phyloP scores from a whole-genome alignment of 768 basidiomycete genomes.

The Boletus subcaerulescens region DNA sequence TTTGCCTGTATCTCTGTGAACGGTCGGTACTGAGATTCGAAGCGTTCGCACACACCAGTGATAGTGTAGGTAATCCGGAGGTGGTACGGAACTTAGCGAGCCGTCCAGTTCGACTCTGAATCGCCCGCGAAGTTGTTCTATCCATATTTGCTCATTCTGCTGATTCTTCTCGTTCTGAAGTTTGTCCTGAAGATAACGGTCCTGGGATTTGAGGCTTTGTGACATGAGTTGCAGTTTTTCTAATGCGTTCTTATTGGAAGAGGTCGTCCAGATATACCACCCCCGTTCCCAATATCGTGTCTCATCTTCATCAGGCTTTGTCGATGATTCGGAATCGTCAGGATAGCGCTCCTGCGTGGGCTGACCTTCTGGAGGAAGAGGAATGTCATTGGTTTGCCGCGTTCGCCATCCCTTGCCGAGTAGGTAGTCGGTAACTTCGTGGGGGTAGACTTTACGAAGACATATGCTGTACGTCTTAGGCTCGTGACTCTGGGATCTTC shows the following conservation, averaged over 20 bases:
- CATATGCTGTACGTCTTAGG: conserved; percentile 60
- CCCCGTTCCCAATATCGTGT: conserved; percentile 68
- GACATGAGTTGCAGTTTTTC: conserved; percentile 62
- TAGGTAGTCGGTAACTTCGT: conserved; percentile 58
- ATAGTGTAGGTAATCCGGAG: conserved; percentile 23
- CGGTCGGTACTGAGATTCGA: background rate
- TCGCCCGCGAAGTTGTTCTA: conserved; percentile 20
- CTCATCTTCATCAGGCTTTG: conserved; percentile 32
- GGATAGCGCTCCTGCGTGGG: conserved; percentile 25
- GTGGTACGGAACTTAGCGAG: conserved; percentile 26
- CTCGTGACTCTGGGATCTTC: conserved; percentile 47
- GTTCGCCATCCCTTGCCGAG: conserved; percentile 35
- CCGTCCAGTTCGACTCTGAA: conserved; percentile 27
- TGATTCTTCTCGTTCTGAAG: conserved; percentile 45
- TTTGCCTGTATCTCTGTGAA: conserved; percentile 33
- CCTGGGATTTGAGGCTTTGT: conserved; percentile 49
- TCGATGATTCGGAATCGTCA: conserved; percentile 10
- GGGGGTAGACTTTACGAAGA: conserved; percentile 62
- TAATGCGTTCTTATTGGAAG: conserved; percentile 47
- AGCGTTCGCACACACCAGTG: conserved; percentile 38
- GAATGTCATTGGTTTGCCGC: conserved; percentile 51
- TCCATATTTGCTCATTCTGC: conserved; percentile 49
- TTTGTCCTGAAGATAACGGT: conserved; percentile 30
- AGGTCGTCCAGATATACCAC: conserved; percentile 70
- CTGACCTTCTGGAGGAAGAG: conserved; percentile 68